Conservation (phyloP, 306 rosid genomes). For the Ormosia emarginata region DNA sequence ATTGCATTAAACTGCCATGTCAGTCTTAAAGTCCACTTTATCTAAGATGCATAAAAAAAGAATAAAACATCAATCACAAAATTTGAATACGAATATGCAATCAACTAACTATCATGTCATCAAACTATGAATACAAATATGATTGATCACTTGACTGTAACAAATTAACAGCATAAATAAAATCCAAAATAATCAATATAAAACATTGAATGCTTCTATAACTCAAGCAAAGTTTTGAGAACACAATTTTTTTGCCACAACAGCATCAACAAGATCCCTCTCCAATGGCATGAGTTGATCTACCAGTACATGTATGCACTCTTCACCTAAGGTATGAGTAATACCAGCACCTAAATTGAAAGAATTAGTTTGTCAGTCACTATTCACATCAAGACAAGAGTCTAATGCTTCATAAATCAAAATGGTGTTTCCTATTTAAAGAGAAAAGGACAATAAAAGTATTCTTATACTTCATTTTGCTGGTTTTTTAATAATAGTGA, state of each 20-base stretch:
- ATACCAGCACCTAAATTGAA: slow-evolving; percentile 62
- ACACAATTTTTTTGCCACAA: slow-evolving; percentile 66
- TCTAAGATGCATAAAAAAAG: not conserved
- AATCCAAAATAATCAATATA: slow-evolving; percentile 17
- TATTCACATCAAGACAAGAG: slow-evolving; percentile 7
- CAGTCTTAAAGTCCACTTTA: not conserved
- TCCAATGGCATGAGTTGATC: slow-evolving; percentile 65
- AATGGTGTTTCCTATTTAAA: not conserved
- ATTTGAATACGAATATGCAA: not conserved
- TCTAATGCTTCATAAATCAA: slow-evolving; percentile 19
- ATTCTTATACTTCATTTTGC: too few species aligned
- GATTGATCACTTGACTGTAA: not conserved
- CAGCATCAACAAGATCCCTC: slow-evolving; percentile 63
- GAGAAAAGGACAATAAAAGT: not conserved
- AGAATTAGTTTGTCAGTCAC: slow-evolving; percentile 10
- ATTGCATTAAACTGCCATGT: not conserved
- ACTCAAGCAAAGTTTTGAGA: slow-evolving; percentile 79
- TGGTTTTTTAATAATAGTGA: too few species aligned
- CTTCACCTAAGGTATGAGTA: slow-evolving; percentile 42
- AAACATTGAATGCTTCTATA: slow-evolving; percentile 32
- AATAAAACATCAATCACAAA: not conserved
- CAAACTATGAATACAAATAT: not conserved
- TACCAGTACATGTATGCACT: slow-evolving; percentile 88
- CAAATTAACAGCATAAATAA: not conserved
- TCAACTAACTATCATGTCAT: slow-evolving; percentile 2